phyloP scores from a whole-genome alignment of 345 rosid species.

The Psidium friedrichsthalianum region DNA sequence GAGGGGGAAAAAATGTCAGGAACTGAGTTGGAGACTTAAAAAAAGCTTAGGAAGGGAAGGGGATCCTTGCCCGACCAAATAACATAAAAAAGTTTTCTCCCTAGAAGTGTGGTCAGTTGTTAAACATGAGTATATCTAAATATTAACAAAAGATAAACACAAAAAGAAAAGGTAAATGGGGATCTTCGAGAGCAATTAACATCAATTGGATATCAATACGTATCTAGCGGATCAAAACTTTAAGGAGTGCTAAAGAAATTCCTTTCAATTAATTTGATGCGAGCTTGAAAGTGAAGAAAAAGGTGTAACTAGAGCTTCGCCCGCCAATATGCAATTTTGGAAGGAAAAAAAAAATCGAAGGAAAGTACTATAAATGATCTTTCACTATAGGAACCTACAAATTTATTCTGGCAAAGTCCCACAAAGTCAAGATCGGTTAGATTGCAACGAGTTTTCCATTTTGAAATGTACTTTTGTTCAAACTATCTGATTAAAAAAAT shows the following conservation, averaged over 20 bases:
- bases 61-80: background rate
- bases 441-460: too few species aligned
- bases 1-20: background rate
- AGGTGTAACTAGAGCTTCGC: background rate
- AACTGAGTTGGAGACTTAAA: too few species aligned
- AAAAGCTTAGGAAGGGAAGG: too few species aligned
- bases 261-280: background rate
- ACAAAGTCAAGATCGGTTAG: too few species aligned
- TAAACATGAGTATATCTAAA: background rate
- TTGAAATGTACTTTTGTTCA: too few species aligned
- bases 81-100: background rate
- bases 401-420: too few species aligned
- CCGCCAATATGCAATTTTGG: background rate
- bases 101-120: background rate
- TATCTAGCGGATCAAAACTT: background rate
- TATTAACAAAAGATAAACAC: background rate
- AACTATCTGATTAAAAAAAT: too few species aligned
- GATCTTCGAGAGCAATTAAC: background rate
- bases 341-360: background rate
- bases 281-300: background rate
- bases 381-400: too few species aligned
- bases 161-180: background rate
- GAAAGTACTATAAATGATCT: too few species aligned
- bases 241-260: background rate
- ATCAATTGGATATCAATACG: background rate